Percentiles rank a stretch among this genome's conserved stretches.
These are phyloP conservation scores for Aspergillus wentii DNA, from an alignment of 495 filamentous ascomycete species.

Conservation along the genomic window DNA sequence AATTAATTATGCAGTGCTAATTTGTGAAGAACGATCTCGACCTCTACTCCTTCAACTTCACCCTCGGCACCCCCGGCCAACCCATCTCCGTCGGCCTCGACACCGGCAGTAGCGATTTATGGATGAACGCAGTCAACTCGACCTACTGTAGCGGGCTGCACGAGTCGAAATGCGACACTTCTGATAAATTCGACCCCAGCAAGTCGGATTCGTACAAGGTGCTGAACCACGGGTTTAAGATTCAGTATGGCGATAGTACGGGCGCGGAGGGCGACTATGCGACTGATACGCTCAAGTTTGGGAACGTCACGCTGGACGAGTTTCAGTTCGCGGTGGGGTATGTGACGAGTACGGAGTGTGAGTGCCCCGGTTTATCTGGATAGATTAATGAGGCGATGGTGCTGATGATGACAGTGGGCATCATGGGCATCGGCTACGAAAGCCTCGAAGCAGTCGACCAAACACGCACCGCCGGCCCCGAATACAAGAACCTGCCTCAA, in stretches of 20 bases:
- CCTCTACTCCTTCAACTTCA: conserved; percentile 56
- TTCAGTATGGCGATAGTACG: conserved; percentile 74
- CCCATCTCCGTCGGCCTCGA: conserved; percentile 55
- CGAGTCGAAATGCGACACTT: too few relatives aligned
- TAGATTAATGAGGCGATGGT: too few relatives aligned
- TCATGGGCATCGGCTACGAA: conserved; percentile 74
- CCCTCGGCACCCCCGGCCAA: conserved; percentile 58
- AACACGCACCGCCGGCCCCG: conserved; percentile 9
- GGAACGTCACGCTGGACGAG: conserved; percentile 42
- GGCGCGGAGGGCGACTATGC: conserved; percentile 71
- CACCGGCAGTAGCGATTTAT: conserved; percentile 75
- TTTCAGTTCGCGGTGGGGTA: conserved; percentile 78
- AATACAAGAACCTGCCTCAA: conserved; percentile 68
- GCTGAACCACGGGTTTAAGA: conserved; percentile 66
- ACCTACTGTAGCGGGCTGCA: too few relatives aligned
- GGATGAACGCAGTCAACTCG: conserved; percentile 50
- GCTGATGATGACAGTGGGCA: too few relatives aligned
- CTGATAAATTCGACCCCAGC: conserved; percentile 56
- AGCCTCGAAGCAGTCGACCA: conserved; percentile 63
- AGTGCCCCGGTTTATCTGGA: too few relatives aligned
- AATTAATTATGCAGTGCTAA: too few relatives aligned
- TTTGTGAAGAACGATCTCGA: not conserved
- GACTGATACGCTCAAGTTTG: conserved; percentile 63
- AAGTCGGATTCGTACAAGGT: conserved; percentile 65
- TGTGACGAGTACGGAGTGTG: conserved; percentile 45